A percentile compares a stretch with the other conserved stretches of the same genome.
Evolutionary conservation across 2,329 filamentous ascomycete genomes (phyloP).

Genomic region (Ceratocystis destructans): DNA sequence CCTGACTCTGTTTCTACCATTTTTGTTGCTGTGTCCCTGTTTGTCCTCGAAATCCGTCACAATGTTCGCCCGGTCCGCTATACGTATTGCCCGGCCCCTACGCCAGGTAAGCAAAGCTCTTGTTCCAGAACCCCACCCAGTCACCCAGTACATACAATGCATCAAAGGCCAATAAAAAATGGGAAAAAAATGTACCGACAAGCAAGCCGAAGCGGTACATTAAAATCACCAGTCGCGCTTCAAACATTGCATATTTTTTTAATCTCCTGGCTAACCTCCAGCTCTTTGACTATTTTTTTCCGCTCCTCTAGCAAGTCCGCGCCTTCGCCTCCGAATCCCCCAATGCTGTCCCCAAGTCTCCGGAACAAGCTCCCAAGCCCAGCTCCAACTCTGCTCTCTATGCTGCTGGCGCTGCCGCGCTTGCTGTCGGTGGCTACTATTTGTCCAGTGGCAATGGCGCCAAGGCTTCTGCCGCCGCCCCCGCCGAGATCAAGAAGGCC

Average conservation of each 20-base stretch:
- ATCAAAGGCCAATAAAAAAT: background rate
- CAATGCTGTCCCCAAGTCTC: conserved; percentile 32
- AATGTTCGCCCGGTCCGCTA: conserved; percentile 55
- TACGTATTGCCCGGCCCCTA: conserved; percentile 51
- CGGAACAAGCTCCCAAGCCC: conserved; percentile 36
- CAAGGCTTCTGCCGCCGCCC: conserved; percentile 28
- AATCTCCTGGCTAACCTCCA: background rate
- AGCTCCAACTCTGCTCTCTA: conserved; percentile 48
- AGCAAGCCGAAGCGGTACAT: too few relatives aligned
- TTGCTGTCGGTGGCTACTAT: conserved; percentile 45
- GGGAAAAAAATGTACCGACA: background rate
- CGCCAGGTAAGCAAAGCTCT: conserved; percentile 40
- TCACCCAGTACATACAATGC: conserved; percentile 24
- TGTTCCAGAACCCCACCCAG: conserved; percentile 22
- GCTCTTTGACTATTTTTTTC: background rate
- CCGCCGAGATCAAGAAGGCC: conserved; percentile 31
- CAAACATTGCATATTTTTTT: background rate
- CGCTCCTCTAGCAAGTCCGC: conserved; percentile 32
- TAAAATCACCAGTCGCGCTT: background rate
- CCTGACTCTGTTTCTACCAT: background rate
- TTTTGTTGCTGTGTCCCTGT: conserved; percentile 11
- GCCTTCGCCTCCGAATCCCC: conserved; percentile 46
- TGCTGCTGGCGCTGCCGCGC: conserved; percentile 43
- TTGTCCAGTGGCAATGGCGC: conserved; percentile 42
- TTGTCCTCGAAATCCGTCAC: conserved; percentile 23